Evolutionary conservation across 306 rosid species (phyloP), one percentile per base, ranked within the genome.

Genomic region (Echinosophora koreensis): DNA sequence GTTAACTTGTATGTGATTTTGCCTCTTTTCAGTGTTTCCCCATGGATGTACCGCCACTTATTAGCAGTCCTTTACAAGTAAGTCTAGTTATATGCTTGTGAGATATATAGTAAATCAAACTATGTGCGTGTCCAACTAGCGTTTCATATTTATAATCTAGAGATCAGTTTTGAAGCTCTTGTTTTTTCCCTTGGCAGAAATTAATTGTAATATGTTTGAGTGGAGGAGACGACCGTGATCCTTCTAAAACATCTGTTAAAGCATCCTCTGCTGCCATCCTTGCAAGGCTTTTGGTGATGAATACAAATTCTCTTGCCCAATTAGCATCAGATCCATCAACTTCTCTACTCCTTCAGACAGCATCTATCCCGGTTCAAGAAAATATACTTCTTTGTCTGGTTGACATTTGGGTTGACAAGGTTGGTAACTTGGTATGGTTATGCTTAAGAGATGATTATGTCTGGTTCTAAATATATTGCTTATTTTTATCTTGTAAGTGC

Each of bases 381-480:
- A 94, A 89, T 84, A 66, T 94, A 77, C 93, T 94, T 85, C 92
- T 94, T 87, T 87, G 86, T 84, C 88, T 94, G 77, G 94, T 90
- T 80, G 97, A 94, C 80, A 35, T 94, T 78, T 94, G 98, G 98
- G 90, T 94, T 67, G 98, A 94, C 84, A 90, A 94, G 98, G 98
- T 94, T 77, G 73, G 92, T 84, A 94, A 97, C 97, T 94, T 77
- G 73, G 90, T 84, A n/a, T 59, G 58, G 49, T 58, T 69, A 38
- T 72, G 74, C 80, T 77, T 42, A 67, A 50, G 61, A 34, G 46
- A 67, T 65, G 62, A 35, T 77, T 13, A 15, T 58, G 66, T 56
- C 76, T 77, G 58, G n/a, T 47, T 39, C 6, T 8, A 22, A 78
- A 65, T 73, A 63, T 62, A 47, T 75, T 70, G 76, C 62, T 51